Evolutionary conservation across 305 asterid genomes (phyloP).

Genomic region (Stenogyne calaminthoides): DNA sequence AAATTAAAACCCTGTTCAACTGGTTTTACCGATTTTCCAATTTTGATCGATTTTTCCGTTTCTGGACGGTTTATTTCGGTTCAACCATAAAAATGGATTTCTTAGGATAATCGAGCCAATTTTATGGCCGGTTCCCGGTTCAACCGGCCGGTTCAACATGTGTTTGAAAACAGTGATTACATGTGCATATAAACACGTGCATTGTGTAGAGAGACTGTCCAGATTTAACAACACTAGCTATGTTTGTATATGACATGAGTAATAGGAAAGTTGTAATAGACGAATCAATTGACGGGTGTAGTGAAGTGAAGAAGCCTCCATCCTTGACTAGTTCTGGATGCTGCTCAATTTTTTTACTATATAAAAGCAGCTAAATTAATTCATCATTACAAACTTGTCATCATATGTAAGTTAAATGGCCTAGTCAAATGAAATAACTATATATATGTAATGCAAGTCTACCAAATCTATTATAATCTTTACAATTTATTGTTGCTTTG

Average conservation of each 20-base stretch:
- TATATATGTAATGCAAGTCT: not conserved
- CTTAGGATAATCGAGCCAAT: too few relatives aligned
- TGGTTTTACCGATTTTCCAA: too few relatives aligned
- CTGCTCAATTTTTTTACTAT: not conserved
- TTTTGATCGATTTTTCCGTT: too few relatives aligned
- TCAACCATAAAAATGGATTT: too few relatives aligned
- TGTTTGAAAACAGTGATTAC: too few relatives aligned
- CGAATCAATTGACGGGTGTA: conserved; percentile 26
- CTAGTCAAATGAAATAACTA: conserved; percentile 12
- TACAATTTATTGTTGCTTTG: conserved; percentile 4
- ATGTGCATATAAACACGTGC: not conserved
- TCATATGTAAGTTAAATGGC: not conserved
- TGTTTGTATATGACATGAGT: not conserved
- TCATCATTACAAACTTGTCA: not conserved
- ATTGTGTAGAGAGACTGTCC: not conserved
- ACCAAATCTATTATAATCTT: not conserved
- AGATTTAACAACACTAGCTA: not conserved
- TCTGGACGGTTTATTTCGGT: too few relatives aligned
- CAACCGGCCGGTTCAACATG: too few relatives aligned
- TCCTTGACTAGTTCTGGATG: conserved; percentile 25
- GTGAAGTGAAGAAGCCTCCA: conserved; percentile 31
- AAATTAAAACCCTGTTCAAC: too few relatives aligned
- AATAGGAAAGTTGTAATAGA: conserved; percentile 13
- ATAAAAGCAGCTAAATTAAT: not conserved
- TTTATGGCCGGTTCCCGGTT: too few relatives aligned